Conservation (phyloP, 352 stramenopile species). For the Salisapilia sapeloensis region DNA sequence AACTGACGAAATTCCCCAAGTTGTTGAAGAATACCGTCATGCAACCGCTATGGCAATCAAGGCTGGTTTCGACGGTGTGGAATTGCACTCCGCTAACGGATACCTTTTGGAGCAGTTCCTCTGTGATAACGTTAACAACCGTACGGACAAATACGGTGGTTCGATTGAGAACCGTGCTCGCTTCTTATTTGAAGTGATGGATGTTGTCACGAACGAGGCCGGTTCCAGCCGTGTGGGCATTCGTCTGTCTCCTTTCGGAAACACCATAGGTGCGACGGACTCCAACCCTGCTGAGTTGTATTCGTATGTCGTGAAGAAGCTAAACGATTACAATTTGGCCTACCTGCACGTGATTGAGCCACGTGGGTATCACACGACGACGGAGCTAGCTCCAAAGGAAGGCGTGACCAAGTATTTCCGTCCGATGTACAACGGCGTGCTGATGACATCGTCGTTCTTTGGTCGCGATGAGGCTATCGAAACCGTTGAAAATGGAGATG, state of each 20-base stretch:
- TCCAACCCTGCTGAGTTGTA: constrained; percentile 20
- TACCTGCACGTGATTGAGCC: constrained; percentile 34
- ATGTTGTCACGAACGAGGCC: constrained; percentile 22
- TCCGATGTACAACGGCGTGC: constrained; percentile 17
- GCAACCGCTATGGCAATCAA: constrained; percentile 29
- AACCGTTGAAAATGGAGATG: constrained; percentile 14
- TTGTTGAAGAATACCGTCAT: constrained; percentile 45
- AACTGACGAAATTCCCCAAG: constrained; percentile 42
- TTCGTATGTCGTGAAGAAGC: constrained; percentile 13
- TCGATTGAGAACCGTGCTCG: constrained; percentile 63
- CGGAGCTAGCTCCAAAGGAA: constrained; percentile 9
- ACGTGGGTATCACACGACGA: constrained; percentile 9
- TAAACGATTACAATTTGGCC: constrained; percentile 16
- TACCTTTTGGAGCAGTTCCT: constrained; percentile 86
- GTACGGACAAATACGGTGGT: constrained; percentile 70
- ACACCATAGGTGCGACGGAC: constrained; percentile 15
- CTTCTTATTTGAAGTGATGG: constrained; percentile 54
- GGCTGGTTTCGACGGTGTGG: constrained; percentile 80
- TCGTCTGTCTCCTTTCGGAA: constrained; percentile 13
- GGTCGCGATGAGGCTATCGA: constrained; percentile 10
- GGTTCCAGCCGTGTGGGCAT: constrained; percentile 16
- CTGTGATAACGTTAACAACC: constrained; percentile 43
- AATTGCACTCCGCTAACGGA: constrained; percentile 81
- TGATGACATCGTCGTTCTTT: constrained; percentile 34
- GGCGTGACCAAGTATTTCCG: constrained; percentile 20